Evolutionary conservation across 192 early-diverging fungal species (phyloP), one percentile per base, ranked within the genome.

Genomic region (Backusella psychrophila): DNA sequence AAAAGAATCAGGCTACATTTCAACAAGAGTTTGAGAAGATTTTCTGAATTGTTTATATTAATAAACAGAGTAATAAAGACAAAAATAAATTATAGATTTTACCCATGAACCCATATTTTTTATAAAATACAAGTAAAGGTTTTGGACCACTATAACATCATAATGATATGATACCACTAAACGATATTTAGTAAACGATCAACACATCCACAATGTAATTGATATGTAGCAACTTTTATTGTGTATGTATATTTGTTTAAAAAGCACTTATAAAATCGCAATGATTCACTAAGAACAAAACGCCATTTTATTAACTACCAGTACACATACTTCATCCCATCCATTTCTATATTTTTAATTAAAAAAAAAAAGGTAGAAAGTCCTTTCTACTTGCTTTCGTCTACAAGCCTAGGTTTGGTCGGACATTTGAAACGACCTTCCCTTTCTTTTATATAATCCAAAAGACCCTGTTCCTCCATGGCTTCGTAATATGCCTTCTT

Each of bases 381-480:
- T 7, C 46, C 0, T 49, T 49, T 7, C 23, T 59, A 59, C 21
- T 59, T 11, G 53, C 53, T 59, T 59, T 59, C 53, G 12, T 59
- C 11, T 9, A 59, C 11, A 59, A 59, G 53, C 11, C 26, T 59
- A 9, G 53, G 53, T 59, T 59, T 69, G 23, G n/a, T 17, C 19
- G 44, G 29, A 69, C 66, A 76, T 68, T 66, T 34, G 11, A 35
- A 46, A 29, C 66, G 31, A 2, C 21, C n/a, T 21, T 68, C 41
- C 53, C 67, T 67, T 21, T 44, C 19, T 34, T 69, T 46, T 46
- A 77, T 63, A 23, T 71, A 77, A 1, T 72, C 75, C 3, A 71
- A 33, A 35, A 71, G 53, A 9, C 69, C 75, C 19, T 59, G 52
- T 3, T 23, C 53, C 26, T 44, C 8, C 75, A 77, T 77, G 23